These are phyloP conservation scores for Hsuehochloa calcarea DNA, from an alignment of 176 grass and related monocot genomes.

Conservation along the genomic window DNA sequence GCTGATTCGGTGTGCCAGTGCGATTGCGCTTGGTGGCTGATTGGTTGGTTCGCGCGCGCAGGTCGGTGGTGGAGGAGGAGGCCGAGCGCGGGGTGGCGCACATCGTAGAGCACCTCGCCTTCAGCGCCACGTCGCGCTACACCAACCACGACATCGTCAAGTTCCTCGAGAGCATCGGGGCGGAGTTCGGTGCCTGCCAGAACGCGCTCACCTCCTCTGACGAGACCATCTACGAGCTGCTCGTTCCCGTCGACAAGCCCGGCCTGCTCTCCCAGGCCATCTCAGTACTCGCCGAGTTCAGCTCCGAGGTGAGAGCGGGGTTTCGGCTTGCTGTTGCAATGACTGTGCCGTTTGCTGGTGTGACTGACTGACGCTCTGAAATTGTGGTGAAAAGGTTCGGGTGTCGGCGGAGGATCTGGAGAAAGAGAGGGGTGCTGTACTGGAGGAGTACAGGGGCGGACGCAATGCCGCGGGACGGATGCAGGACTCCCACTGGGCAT, in stretches of 20 bases:
- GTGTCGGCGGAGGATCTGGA: constrained; percentile 87
- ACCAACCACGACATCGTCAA: constrained; percentile 97
- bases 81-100: constrained; percentile 94
- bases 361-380: constrained; percentile 1
- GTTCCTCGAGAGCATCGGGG: constrained; percentile 98
- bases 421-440: constrained; percentile 93
- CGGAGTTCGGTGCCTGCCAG: constrained; percentile 95
- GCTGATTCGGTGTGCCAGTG: background rate
- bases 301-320: constrained; percentile 61
- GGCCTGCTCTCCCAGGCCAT: constrained; percentile 89
- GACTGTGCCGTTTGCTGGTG: background rate
- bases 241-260: constrained; percentile 92
- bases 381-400: constrained; percentile 52
- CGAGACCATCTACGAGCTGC: constrained; percentile 97
- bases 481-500: constrained; percentile 94
- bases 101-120: constrained; percentile 95
- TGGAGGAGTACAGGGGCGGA: constrained; percentile 97
- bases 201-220: constrained; percentile 97
- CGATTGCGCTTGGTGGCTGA: background rate
- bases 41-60: constrained; percentile 33
- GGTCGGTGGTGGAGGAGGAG: constrained; percentile 93
- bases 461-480: constrained; percentile 87
- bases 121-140: constrained; percentile 91
- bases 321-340: background rate
- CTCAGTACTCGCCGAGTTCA: constrained; percentile 89